Evolutionary conservation across 768 basidiomycete species (phyloP).

Genomic region (Naganishia onofrii): DNA sequence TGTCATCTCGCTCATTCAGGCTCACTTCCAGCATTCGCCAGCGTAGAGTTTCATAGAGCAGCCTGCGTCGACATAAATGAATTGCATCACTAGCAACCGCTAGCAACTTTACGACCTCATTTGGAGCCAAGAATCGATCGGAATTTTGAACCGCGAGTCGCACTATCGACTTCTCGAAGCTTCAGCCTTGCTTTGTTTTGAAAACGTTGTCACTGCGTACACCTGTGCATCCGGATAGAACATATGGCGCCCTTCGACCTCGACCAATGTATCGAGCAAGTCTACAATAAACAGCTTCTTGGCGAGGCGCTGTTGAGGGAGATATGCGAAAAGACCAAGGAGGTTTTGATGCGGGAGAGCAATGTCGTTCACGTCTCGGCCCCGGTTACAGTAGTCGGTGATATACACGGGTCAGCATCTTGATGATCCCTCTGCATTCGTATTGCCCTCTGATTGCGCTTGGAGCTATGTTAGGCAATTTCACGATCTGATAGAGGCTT

Average conservation of each 20-base stretch:
- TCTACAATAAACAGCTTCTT: conserved; percentile 85
- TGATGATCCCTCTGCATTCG: not conserved
- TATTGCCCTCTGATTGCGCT: not conserved
- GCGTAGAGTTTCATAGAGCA: not conserved
- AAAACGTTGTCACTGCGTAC: not conserved
- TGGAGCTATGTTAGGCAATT: conserved; percentile 70
- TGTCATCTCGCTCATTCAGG: not conserved
- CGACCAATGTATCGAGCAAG: conserved; percentile 89
- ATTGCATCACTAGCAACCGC: not conserved
- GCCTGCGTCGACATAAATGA: not conserved
- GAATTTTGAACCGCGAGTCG: not conserved
- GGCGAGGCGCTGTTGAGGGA: conserved; percentile 92
- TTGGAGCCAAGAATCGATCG: not conserved
- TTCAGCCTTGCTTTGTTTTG: not conserved
- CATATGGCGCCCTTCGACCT: conserved; percentile 70
- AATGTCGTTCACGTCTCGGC: conserved; percentile 97
- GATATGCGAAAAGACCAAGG: conserved; percentile 99
- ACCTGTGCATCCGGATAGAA: not conserved
- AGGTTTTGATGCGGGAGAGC: conserved; percentile 96
- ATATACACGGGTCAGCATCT: conserved; percentile 87
- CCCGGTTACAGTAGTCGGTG: conserved; percentile 96
- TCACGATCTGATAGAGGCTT: conserved; percentile 98
- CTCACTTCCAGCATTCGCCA: not conserved
- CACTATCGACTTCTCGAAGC: too few relatives aligned
- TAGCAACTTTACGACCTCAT: not conserved